Conservation (phyloP, 805 yeast species). For the Candida qinlingensis region DNA sequence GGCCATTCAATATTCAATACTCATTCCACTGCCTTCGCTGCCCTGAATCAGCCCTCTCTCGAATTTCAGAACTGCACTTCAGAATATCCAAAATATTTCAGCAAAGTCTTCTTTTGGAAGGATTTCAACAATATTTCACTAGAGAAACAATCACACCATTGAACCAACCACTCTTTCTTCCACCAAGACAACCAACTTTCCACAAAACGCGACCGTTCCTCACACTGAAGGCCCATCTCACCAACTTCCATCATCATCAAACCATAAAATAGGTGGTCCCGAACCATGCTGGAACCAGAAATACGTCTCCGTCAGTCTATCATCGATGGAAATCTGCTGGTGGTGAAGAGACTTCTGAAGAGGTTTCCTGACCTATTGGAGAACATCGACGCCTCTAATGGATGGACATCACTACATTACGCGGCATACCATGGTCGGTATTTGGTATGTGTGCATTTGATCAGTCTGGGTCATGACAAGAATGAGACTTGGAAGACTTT, state of each 20-base stretch:
- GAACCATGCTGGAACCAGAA: conserved; percentile 53
- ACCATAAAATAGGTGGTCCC: neutral
- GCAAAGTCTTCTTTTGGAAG: too few species aligned
- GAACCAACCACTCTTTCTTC: too few species aligned
- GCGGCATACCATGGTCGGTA: conserved; percentile 72
- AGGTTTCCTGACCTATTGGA: conserved; percentile 66
- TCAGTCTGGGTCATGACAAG: conserved; percentile 52
- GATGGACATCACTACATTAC: conserved; percentile 82
- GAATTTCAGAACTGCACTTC: too few species aligned
- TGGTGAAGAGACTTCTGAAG: conserved; percentile 59
- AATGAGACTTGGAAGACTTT: conserved; percentile 47
- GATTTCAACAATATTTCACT: too few species aligned
- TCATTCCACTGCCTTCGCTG: too few species aligned
- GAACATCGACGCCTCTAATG: conserved; percentile 63
- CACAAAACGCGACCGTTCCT: too few species aligned
- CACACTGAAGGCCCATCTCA: too few species aligned
- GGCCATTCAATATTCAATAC: too few species aligned
- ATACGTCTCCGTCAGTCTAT: conserved; percentile 66
- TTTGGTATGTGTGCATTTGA: conserved; percentile 55
- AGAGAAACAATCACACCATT: too few species aligned
- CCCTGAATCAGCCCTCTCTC: too few species aligned
- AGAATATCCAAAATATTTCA: too few species aligned
- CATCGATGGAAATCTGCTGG: conserved; percentile 52
- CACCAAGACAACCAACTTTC: too few species aligned
- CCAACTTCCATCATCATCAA: neutral